phyloP scores from a whole-genome alignment of 176 grass and related monocot genomes.

The Cymbopogon citratus region DNA sequence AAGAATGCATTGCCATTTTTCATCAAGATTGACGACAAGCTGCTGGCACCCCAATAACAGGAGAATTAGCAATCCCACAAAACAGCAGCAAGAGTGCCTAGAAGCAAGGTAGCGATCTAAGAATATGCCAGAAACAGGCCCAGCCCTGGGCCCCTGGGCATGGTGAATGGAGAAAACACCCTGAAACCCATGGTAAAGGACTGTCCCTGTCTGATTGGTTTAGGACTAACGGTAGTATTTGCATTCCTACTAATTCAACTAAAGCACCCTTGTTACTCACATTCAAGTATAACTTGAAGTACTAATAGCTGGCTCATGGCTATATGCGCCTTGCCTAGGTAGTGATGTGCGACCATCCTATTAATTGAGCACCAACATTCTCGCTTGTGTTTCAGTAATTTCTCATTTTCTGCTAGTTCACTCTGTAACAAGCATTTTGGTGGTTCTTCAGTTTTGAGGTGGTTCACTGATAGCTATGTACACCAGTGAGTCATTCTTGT shows the following conservation, averaged over 20 bases:
- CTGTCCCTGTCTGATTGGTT: not conserved
- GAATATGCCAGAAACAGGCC: not conserved
- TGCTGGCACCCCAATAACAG: constrained; percentile 9
- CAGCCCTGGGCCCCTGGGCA: not conserved
- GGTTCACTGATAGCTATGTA: not conserved
- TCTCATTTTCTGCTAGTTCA: not conserved
- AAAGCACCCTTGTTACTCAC: not conserved
- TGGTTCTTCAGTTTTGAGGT: not conserved
- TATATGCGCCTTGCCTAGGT: not conserved
- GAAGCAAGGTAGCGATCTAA: not conserved
- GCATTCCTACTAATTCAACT: not conserved
- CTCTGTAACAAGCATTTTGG: not conserved
- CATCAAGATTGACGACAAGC: constrained; percentile 33
- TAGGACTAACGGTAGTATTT: not conserved
- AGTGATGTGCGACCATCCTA: not conserved
- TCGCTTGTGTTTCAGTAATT: not conserved
- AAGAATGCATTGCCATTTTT: constrained; percentile 49
- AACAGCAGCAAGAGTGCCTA: not conserved
- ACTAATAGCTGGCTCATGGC: not conserved
- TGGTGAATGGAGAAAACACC: not conserved
- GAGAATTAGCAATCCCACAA: not conserved
- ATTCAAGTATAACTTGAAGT: not conserved
- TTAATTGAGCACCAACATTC: not conserved
- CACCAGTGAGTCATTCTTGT: not conserved
- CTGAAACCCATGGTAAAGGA: not conserved